Percentiles rank a stretch among this genome's conserved stretches.
phyloP scores from a whole-genome alignment of 805 yeast species.

The Starmerella scarabaei region DNA sequence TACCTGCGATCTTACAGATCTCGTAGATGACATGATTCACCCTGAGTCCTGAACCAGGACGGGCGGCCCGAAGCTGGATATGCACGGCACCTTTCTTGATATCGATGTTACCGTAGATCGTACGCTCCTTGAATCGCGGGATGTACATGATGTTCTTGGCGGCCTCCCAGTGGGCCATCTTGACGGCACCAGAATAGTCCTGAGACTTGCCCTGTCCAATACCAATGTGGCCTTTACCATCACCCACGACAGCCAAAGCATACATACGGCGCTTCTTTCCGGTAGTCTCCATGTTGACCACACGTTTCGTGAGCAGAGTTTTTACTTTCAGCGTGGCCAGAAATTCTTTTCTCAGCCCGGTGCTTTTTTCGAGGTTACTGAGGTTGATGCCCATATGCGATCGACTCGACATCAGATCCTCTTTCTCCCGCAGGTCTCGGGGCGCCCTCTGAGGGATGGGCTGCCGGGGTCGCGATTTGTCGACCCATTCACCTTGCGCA shows the following conservation, averaged over 20 bases:
- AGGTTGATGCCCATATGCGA: slow-evolving; percentile 25
- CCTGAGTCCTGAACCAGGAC: slow-evolving; percentile 86
- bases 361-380: slow-evolving; percentile 25
- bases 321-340: slow-evolving; percentile 22
- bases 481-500: slow-evolving; percentile 36
- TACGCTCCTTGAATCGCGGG: slow-evolving; percentile 83
- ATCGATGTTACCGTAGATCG: slow-evolving; percentile 72
- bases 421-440: slow-evolving; percentile 30
- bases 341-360: slow-evolving; percentile 23
- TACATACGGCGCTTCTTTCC: slow-evolving; percentile 46
- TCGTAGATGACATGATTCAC: slow-evolving; percentile 84
- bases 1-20: slow-evolving; percentile 85
- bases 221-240: slow-evolving; percentile 85
- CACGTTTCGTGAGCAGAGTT: slow-evolving; percentile 41
- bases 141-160: slow-evolving; percentile 68
- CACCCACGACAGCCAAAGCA: slow-evolving; percentile 82
- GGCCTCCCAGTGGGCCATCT: slow-evolving; percentile 88
- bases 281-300: slow-evolving; percentile 70
- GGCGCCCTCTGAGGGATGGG: slow-evolving; percentile 43
- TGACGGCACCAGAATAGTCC: slow-evolving; percentile 62
- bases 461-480: slow-evolving; percentile 43
- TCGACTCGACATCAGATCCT: slow-evolving; percentile 26
- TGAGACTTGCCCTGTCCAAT: slow-evolving; percentile 73
- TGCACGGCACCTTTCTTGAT: slow-evolving; percentile 79
- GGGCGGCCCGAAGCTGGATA: slow-evolving; percentile 69